phyloP scores from a whole-genome alignment of 345 rosid species.

The Boechera divaricarpa region DNA sequence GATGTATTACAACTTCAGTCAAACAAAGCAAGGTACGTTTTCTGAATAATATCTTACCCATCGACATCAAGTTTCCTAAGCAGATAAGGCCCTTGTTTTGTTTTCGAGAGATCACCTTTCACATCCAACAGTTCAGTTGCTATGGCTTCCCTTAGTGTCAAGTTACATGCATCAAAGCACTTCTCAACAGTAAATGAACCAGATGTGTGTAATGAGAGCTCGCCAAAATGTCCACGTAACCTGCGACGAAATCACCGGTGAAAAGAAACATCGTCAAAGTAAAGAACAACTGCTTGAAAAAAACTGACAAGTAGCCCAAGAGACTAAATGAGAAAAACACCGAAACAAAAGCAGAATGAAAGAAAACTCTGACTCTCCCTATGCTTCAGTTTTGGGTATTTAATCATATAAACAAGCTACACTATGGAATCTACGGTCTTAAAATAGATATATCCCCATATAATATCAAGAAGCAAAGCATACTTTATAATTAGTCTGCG shows the following conservation, averaged over 20 bases:
- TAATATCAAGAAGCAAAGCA: conserved; percentile 41
- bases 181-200: conserved; percentile 90
- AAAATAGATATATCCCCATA: conserved; percentile 20
- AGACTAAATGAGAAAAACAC: background rate
- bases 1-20: conserved; percentile 19
- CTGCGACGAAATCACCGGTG: conserved; percentile 46
- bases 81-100: conserved; percentile 86
- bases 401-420: conserved; percentile 19
- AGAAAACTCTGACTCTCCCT: background rate
- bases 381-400: conserved; percentile 17
- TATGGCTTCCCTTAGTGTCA: conserved; percentile 72
- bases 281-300: conserved; percentile 6
- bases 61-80: conserved; percentile 78
- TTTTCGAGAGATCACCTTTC: conserved; percentile 63
- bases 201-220: conserved; percentile 68
- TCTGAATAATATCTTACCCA: conserved; percentile 59
- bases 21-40: conserved; percentile 10
- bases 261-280: conserved; percentile 24
- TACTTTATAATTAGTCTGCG: conserved; percentile 77
- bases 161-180: conserved; percentile 73
- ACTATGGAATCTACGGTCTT: conserved; percentile 8
- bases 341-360: background rate
- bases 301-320: background rate
- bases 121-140: conserved; percentile 72
- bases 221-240: conserved; percentile 84